Percentiles rank a stretch among this genome's conserved stretches.
Evolutionary conservation across 164 flowering plant species (phyloP).

Genomic region (Nymphaea colorata): DNA sequence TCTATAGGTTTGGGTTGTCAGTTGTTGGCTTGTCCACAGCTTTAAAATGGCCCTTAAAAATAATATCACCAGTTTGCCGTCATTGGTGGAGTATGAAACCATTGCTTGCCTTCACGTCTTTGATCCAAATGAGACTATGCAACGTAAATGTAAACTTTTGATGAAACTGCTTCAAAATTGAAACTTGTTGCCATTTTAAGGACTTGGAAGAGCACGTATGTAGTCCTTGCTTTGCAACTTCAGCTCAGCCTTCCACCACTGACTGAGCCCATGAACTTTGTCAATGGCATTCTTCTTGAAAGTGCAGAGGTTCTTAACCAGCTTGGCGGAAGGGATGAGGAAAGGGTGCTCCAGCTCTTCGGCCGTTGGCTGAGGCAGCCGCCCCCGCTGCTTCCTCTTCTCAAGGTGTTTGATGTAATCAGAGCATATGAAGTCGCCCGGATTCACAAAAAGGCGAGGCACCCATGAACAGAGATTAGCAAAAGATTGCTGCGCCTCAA

Average conservation of each 20-base stretch:
- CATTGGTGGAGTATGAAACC: too few species aligned
- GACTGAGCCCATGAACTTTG: conserved; percentile 62
- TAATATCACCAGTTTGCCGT: too few species aligned
- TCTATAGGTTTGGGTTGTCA: too few species aligned
- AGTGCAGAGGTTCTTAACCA: conserved; percentile 24
- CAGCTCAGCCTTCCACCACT: conserved; percentile 54
- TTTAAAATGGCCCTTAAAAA: too few species aligned
- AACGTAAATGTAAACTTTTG: too few species aligned
- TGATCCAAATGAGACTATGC: too few species aligned
- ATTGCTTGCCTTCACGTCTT: too few species aligned
- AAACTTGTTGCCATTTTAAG: background rate
- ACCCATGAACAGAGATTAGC: conserved; percentile 37
- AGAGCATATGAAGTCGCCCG: conserved; percentile 46
- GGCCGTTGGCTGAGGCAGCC: conserved; percentile 54
- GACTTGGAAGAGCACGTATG: background rate
- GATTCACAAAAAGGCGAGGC: conserved; percentile 55
- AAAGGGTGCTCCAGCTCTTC: conserved; percentile 47
- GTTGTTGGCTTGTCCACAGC: too few species aligned
- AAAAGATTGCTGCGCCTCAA: conserved; percentile 30
- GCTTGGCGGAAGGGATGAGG: conserved; percentile 57
- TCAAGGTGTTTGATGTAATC: conserved; percentile 72
- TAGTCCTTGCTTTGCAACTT: background rate
- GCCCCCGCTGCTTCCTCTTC: conserved; percentile 41
- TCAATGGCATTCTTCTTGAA: conserved; percentile 28
- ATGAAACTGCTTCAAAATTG: too few species aligned